phyloP scores from a whole-genome alignment of 352 stramenopile genomes.

The Pythium coloratum region DNA sequence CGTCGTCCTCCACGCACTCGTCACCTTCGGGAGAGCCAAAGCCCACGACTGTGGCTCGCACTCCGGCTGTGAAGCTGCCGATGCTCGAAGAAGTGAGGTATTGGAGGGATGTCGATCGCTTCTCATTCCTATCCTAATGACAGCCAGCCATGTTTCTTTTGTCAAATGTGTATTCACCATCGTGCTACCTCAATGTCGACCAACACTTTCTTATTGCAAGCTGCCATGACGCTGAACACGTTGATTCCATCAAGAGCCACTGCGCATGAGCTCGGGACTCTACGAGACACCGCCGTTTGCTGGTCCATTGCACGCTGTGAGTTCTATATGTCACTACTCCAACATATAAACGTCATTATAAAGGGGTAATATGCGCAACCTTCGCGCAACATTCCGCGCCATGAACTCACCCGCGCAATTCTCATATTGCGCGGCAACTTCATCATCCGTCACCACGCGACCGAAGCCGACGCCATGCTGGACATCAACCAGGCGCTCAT shows the following conservation, averaged over 20 bases:
- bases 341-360: constrained; percentile 15
- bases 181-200: neutral
- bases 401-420: neutral
- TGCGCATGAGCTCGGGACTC: too few species aligned
- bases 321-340: constrained; percentile 5
- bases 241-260: too few species aligned
- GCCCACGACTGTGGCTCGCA: neutral
- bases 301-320: neutral
- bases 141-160: too few species aligned
- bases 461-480: constrained; percentile 3
- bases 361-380: neutral
- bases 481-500: constrained; percentile 52
- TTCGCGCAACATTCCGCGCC: constrained; percentile 6
- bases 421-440: constrained; percentile 3
- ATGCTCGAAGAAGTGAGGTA: constrained; percentile 24
- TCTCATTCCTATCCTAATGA: constrained; percentile 22
- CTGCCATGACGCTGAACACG: too few species aligned
- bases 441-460: neutral
- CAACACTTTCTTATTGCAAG: too few species aligned
- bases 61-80: neutral
- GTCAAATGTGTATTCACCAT: neutral
- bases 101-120: constrained; percentile 32
- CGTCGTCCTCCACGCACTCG: neutral
- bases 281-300: too few species aligned
- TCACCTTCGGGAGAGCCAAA: neutral